phyloP scores from a whole-genome alignment of 768 basidiomycete genomes.

The Xerocomellus intermedius region DNA sequence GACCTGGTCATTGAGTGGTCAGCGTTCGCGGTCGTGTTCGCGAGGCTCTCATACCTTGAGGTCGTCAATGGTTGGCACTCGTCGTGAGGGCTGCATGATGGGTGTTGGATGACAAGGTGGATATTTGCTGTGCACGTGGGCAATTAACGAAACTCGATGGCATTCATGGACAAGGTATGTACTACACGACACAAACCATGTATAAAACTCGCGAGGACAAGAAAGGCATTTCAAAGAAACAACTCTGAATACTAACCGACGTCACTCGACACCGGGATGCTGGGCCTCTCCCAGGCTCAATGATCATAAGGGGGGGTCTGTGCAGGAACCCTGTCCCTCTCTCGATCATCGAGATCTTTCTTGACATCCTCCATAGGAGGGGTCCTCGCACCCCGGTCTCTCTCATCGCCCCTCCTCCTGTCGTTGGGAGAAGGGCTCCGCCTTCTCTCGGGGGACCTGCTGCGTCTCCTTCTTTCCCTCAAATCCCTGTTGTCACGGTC shows the following conservation, averaged over 20 bases:
- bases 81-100: conserved; percentile 25
- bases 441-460: conserved; percentile 47
- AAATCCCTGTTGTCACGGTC: conserved; percentile 38
- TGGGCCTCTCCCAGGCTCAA: conserved; percentile 25
- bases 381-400: conserved; percentile 50
- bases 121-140: background rate
- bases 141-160: background rate
- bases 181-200: conserved; percentile 12
- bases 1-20: conserved; percentile 37
- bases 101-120: background rate
- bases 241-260: conserved; percentile 6
- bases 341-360: conserved; percentile 45
- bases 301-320: conserved; percentile 62
- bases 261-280: background rate
- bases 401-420: conserved; percentile 43
- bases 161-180: conserved; percentile 21
- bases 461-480: conserved; percentile 49
- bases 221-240: background rate
- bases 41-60: conserved; percentile 26
- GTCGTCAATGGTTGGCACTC: conserved; percentile 35
- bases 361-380: conserved; percentile 45
- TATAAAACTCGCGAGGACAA: background rate
- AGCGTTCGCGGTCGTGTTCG: background rate
- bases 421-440: conserved; percentile 43
- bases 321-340: conserved; percentile 46